Evolutionary conservation across 1,284 basidiomycete genomes (phyloP).

Genomic region (Boletus holoroseus): DNA sequence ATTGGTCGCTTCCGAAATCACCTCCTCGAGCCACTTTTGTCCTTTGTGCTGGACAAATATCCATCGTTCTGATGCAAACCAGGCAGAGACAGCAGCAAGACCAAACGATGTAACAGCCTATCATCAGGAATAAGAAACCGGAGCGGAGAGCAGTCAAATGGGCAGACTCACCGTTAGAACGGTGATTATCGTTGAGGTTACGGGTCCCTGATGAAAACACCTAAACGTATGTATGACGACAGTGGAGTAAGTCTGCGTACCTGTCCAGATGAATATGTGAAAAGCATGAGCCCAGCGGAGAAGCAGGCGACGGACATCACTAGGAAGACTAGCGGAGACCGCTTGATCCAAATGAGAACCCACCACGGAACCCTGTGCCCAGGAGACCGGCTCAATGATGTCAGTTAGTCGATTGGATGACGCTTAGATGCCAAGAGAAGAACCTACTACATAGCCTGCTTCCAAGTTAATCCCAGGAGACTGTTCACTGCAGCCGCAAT

Average conservation of each 20-base stretch:
- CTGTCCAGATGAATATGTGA: constrained; percentile 48
- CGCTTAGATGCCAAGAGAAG: constrained; percentile 12
- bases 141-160: neutral
- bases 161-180: constrained; percentile 53
- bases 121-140: constrained; percentile 11
- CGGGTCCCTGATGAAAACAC: constrained; percentile 38
- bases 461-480: constrained; percentile 53
- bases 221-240: constrained; percentile 20
- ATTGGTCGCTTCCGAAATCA: constrained; percentile 48
- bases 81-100: constrained; percentile 65
- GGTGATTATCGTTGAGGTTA: constrained; percentile 67
- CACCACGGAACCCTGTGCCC: constrained; percentile 53
- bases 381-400: constrained; percentile 46
- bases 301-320: constrained; percentile 55
- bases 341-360: constrained; percentile 53
- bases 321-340: constrained; percentile 51
- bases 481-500: constrained; percentile 59
- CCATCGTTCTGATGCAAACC: constrained; percentile 74
- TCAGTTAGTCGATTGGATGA: constrained; percentile 20
- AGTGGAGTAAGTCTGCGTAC: constrained; percentile 30
- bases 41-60: constrained; percentile 64
- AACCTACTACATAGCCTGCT: constrained; percentile 57
- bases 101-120: constrained; percentile 62
- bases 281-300: constrained; percentile 50
- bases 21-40: constrained; percentile 70